A percentile compares a stretch with the other conserved stretches of the same genome.
Evolutionary conservation across 306 rosid species (phyloP).

Genomic region (Begonia fuchsioides): DNA sequence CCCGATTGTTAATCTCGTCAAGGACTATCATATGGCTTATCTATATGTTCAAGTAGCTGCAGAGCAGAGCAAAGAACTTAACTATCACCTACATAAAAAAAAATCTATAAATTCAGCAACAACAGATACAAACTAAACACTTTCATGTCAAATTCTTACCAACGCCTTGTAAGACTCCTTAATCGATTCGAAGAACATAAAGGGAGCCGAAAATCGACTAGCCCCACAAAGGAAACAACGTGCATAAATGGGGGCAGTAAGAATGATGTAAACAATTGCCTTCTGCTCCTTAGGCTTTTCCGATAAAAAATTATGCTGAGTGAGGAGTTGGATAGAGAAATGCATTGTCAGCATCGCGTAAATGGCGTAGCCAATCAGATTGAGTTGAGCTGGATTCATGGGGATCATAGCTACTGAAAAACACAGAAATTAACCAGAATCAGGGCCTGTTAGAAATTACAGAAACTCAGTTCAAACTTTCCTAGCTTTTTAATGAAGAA

Average conservation of each 20-base stretch:
- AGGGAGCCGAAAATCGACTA: conserved; percentile 13
- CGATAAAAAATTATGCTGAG: conserved; percentile 16
- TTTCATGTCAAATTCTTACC: conserved; percentile 8
- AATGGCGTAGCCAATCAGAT: conserved; percentile 13
- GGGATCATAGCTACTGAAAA: background rate
- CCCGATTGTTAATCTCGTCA: conserved; percentile 20
- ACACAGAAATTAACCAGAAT: background rate
- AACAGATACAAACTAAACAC: no score
- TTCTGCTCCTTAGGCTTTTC: conserved; percentile 19
- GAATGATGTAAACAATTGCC: conserved; percentile 16
- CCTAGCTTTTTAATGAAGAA: background rate
- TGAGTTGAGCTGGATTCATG: conserved; percentile 9
- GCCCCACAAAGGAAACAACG: conserved; percentile 17
- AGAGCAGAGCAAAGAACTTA: conserved; percentile 19
- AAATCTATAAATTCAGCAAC: conserved; percentile 4
- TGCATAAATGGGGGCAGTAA: conserved; percentile 25
- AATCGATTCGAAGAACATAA: conserved; percentile 20
- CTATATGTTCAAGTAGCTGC: conserved; percentile 25
- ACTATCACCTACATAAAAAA: conserved; percentile 15
- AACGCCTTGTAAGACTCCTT: conserved; percentile 27
- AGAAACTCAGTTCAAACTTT: background rate
- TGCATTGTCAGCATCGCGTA: conserved; percentile 18
- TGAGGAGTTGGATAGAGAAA: conserved; percentile 17
- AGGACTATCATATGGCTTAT: conserved; percentile 18
- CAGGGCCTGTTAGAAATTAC: conserved; percentile 5